A percentile compares a stretch with the other conserved stretches of the same genome.
Conservation (phyloP, 2,329 filamentous ascomycete species). For the Ceratocystiopsis minuta region DNA sequence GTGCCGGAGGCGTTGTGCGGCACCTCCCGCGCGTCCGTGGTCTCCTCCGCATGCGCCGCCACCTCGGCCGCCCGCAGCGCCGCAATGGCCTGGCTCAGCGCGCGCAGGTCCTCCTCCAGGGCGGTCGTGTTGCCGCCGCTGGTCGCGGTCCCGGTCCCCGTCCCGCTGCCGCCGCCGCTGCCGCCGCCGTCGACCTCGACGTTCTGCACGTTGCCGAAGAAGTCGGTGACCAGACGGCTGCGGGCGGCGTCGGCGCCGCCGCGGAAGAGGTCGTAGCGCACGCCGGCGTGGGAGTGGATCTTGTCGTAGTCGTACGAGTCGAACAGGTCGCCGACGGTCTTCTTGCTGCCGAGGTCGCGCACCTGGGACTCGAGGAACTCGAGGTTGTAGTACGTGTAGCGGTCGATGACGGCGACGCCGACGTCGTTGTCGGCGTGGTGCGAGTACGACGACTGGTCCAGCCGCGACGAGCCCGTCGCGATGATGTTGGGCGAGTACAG, state of each 20-base stretch:
- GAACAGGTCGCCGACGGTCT: conserved; percentile 84
- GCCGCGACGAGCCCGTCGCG: conserved; percentile 86
- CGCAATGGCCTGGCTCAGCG: conserved; percentile 52
- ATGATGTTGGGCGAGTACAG: conserved; percentile 98
- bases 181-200: conserved; percentile 63
- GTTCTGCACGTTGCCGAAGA: conserved; percentile 96
- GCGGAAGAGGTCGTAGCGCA: conserved; percentile 87
- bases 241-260: conserved; percentile 65
- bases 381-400: conserved; percentile 96
- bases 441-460: conserved; percentile 91
- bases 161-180: neutral
- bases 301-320: conserved; percentile 90
- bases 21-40: conserved; percentile 3
- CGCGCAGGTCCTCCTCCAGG: conserved; percentile 56
- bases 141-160: neutral
- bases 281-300: conserved; percentile 82
- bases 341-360: conserved; percentile 66
- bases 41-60: conserved; percentile 16
- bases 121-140: conserved; percentile 28
- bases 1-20: conserved; percentile 1
- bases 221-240: conserved; percentile 75
- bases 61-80: conserved; percentile 30
- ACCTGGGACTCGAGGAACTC: conserved; percentile 91
- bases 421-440: conserved; percentile 98
- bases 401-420: conserved; percentile 92